Percentiles rank a stretch among this genome's conserved stretches.
Conservation (phyloP, 305 asterid species). For the Fraxinus velutina region DNA sequence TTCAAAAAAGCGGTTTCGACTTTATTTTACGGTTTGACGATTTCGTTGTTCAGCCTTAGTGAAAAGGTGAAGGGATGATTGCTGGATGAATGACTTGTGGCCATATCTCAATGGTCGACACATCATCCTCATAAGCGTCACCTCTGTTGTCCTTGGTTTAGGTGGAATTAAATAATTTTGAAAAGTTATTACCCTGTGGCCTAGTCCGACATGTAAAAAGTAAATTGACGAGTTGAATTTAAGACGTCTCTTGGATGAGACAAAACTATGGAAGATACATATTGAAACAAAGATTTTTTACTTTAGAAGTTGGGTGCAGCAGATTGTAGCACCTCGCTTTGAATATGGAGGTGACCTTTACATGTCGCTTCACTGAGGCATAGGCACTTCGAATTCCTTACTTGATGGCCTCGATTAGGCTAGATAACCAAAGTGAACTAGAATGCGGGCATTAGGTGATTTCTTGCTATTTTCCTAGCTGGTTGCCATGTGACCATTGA, state of each 20-base stretch:
- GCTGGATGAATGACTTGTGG: background rate
- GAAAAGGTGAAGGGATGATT: background rate
- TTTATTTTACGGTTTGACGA: background rate
- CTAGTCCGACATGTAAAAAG: background rate
- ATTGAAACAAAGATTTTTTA: background rate
- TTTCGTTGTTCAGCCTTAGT: background rate
- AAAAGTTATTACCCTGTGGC: background rate
- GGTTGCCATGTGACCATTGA: background rate
- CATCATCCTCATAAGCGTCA: background rate
- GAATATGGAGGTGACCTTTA: background rate
- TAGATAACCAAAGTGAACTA: too few species aligned
- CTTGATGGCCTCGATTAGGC: background rate
- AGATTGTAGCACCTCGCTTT: background rate
- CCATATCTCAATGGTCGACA: background rate
- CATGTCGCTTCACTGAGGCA: background rate
- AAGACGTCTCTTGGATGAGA: background rate
- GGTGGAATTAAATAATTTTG: background rate
- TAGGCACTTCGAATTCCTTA: too few species aligned
- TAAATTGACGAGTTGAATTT: too few species aligned
- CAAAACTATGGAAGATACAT: background rate
- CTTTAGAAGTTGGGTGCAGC: background rate
- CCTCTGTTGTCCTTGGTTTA: background rate
- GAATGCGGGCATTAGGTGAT: background rate
- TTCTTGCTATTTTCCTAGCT: background rate
- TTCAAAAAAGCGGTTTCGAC: too few species aligned